phyloP scores from a whole-genome alignment of 106 monocot species.

The Triglochin maritima region DNA sequence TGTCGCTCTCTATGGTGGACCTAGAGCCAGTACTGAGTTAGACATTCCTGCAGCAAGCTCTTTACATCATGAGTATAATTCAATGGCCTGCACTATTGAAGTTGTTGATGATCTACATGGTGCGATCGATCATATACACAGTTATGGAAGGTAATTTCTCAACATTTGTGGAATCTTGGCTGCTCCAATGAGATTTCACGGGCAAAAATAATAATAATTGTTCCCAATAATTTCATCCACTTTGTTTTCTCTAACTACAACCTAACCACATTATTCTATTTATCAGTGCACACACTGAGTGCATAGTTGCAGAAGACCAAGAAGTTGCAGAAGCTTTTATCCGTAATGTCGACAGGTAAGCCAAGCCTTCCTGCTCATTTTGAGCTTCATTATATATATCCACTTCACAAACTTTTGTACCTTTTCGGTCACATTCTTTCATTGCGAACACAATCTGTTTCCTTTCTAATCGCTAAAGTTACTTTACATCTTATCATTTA shows the following conservation, averaged over 20 bases:
- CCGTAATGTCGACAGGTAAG: slow-evolving; percentile 71
- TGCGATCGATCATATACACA: slow-evolving; percentile 85
- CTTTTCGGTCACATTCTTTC: too few species aligned
- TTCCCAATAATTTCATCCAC: too few species aligned
- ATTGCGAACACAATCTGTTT: too few species aligned
- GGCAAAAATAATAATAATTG: too few species aligned
- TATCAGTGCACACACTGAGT: slow-evolving; percentile 86
- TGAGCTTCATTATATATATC: too few species aligned
- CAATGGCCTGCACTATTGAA: slow-evolving; percentile 82
- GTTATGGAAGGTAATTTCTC: slow-evolving; percentile 60
- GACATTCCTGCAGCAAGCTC: slow-evolving; percentile 42
- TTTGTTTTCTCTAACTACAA: too few species aligned
- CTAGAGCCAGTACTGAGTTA: slow-evolving; percentile 51
- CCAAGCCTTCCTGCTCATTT: too few species aligned
- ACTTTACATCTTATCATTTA: too few species aligned
- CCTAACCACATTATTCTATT: neutral
- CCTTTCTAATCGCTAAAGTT: too few species aligned
- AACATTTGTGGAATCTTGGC: neutral
- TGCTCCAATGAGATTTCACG: too few species aligned
- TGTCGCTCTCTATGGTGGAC: slow-evolving; percentile 71
- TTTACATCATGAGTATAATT: slow-evolving; percentile 89
- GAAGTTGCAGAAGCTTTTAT: slow-evolving; percentile 70
- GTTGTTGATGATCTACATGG: slow-evolving; percentile 75
- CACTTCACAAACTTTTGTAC: too few species aligned
- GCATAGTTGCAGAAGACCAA: slow-evolving; percentile 65